phyloP scores from a whole-genome alignment of 352 stramenopile genomes.

The Thraustochytrium sp. region DNA sequence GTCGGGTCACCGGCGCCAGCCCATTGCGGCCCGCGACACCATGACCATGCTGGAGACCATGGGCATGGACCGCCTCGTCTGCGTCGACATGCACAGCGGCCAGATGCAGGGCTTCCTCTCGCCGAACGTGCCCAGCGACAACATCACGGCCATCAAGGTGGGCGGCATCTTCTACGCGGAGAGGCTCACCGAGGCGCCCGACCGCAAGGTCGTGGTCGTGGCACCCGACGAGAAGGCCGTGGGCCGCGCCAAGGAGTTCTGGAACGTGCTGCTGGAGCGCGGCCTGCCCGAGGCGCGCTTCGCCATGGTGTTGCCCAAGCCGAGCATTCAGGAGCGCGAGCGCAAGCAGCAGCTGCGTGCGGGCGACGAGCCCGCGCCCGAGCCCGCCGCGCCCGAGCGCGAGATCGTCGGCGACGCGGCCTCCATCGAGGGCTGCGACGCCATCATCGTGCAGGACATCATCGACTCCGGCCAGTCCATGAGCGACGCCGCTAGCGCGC shows the following conservation, averaged over 20 bases:
- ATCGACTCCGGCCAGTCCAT: constrained; percentile 96
- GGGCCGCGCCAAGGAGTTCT: constrained; percentile 54
- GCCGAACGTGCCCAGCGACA: constrained; percentile 77
- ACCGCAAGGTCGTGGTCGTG: constrained; percentile 51
- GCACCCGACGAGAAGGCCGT: constrained; percentile 47
- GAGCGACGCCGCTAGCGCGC: constrained; percentile 91
- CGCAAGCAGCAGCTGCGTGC: constrained; percentile 32
- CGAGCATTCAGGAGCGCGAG: constrained; percentile 69
- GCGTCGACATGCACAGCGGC: constrained; percentile 74
- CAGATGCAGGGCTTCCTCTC: constrained; percentile 74
- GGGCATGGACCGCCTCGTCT: constrained; percentile 79
- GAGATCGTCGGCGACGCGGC: constrained; percentile 85
- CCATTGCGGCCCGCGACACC: constrained; percentile 68
- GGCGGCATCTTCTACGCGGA: constrained; percentile 80
- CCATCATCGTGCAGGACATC: constrained; percentile 99
- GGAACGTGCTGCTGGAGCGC: constrained; percentile 52
- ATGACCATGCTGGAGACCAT: constrained; percentile 79
- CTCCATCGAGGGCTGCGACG: constrained; percentile 88
- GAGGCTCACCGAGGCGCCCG: constrained; percentile 54
- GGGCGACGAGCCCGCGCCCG: neutral
- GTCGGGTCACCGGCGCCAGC: neutral
- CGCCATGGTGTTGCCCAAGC: constrained; percentile 31
- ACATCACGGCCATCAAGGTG: constrained; percentile 79
- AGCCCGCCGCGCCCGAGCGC: constrained; percentile 74
- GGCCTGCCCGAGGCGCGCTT: constrained; percentile 21